Conservation (phyloP, 805 yeast genomes). For the Ogataea trehaloabstinens region DNA sequence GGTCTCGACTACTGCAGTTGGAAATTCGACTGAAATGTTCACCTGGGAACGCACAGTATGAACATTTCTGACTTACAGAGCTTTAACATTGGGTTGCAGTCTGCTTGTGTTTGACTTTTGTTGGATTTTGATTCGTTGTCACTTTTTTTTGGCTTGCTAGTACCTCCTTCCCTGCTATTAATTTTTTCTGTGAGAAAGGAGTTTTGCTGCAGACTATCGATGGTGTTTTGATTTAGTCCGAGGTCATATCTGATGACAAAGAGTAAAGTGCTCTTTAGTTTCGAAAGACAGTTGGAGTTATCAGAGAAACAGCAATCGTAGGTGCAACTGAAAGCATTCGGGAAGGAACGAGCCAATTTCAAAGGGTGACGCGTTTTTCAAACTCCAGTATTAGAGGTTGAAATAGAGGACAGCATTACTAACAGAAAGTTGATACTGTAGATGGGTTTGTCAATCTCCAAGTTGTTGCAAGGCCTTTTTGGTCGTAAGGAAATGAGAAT, state of each 20-base stretch:
- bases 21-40: no score
- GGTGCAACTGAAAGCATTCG: background rate
- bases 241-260: no score
- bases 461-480: slow-evolving; percentile 89
- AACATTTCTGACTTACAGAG: no score
- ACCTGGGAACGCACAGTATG: no score
- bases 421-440: slow-evolving; percentile 12
- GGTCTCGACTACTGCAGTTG: no score
- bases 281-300: background rate
- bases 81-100: no score
- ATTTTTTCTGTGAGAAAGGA: slow-evolving; percentile 5
- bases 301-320: background rate
- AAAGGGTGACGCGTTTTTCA: background rate
- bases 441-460: slow-evolving; percentile 96
- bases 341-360: background rate
- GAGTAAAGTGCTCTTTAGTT: no score
- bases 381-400: no score
- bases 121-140: slow-evolving; percentile 22
- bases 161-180: slow-evolving; percentile 3
- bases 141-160: slow-evolving; percentile 11
- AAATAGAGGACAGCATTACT: slow-evolving; percentile 7
- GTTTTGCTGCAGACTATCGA: background rate
- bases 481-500: slow-evolving; percentile 98
- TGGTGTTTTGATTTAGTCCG: no score
- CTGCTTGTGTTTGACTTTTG: slow-evolving; percentile 4